These are phyloP conservation scores for Niveomyces coronatus DNA, from an alignment of 2,329 filamentous ascomycete species.

Conservation along the genomic window DNA sequence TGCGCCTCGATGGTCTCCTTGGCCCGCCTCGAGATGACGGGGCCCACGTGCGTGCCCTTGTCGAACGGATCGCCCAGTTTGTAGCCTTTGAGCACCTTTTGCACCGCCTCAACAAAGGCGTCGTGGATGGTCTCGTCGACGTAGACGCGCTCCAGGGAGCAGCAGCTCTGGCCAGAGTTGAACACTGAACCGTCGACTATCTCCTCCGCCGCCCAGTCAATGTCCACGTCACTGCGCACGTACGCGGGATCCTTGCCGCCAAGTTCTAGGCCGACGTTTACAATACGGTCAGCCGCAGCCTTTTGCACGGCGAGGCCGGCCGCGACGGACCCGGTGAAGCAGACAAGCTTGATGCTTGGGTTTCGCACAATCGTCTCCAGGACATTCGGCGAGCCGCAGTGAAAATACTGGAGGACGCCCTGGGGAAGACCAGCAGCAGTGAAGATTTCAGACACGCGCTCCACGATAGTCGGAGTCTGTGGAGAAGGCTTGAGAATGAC, in stretches of 20 bases:
- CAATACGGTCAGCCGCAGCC: slow-evolving; percentile 72
- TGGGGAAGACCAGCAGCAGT: slow-evolving; percentile 68
- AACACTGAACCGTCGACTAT: slow-evolving; percentile 95
- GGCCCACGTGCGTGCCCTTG: slow-evolving; percentile 70
- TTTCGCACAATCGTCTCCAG: slow-evolving; percentile 73
- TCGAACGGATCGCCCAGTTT: slow-evolving; percentile 82
- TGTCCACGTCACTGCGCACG: slow-evolving; percentile 72
- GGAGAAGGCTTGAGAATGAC: slow-evolving; percentile 93
- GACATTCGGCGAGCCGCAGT: slow-evolving; percentile 67
- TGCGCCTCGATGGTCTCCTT: slow-evolving; percentile 69
- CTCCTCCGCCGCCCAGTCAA: slow-evolving; percentile 84
- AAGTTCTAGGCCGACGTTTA: slow-evolving; percentile 80
- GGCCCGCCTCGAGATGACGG: slow-evolving; percentile 74
- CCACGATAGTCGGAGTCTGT: slow-evolving; percentile 85
- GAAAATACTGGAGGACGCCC: slow-evolving; percentile 85
- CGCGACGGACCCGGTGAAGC: slow-evolving; percentile 88
- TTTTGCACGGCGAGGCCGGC: slow-evolving; percentile 79
- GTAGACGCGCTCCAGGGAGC: slow-evolving; percentile 84
- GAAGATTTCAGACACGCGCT: slow-evolving; percentile 72
- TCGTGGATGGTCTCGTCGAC: slow-evolving; percentile 80
- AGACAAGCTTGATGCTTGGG: slow-evolving; percentile 68
- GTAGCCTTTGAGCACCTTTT: slow-evolving; percentile 72
- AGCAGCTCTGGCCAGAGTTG: slow-evolving; percentile 98
- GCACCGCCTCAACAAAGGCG: slow-evolving; percentile 65
- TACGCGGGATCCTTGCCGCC: slow-evolving; percentile 95